Base-by-base conservation (phyloP, 2,329 filamentous ascomycete genomes). In the Penicillium sumatraense region DNA sequence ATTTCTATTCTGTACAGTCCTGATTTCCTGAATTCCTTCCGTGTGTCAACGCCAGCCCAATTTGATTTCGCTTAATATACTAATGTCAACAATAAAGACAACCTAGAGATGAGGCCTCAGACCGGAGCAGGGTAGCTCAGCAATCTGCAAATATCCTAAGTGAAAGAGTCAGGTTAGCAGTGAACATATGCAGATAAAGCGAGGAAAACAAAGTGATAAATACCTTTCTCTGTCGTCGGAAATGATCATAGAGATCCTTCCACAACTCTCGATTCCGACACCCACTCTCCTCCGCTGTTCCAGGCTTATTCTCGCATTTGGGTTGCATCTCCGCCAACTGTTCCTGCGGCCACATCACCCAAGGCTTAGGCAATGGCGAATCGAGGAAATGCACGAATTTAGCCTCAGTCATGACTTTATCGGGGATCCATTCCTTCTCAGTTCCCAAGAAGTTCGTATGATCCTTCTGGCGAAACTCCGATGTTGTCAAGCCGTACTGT, bases 321-420 rank as follows among this genome's bases (percentile, higher is more conserved):
- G 72, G 72, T 51, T 72, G 60, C 50, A 71, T 63, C 33, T 70
- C 64, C 1, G 66, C 65, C 21, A 75, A 49, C 47, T 69, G 53
- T 18, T 68, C 61, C 26, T 66, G 67, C 16, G 72, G 69, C 72
- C 72, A 75, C 72, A 75, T 74, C 5, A 83, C 70, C 83, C 83
- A 86, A 2, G 84, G 84, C 61, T 90, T 90, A 0, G 87, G 86
- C 5, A 89, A 63, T 1, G 88, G 88, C 84, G 84, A 89, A 65
- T 91, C 88, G 11, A 84, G 87, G 68, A 90, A 90, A 68, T 90
- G 88, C 2, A 90, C 75, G 5, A 88, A 78, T 59, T 88, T 89
- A 6, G 86, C 84, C 63, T 89, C 85, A 13, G 79, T 78, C 49
- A 83, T 76, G 1, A 80, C 78, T 36, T 68, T 72, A 21, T 85